These are phyloP conservation scores for Aspergillus phoenicis DNA, from an alignment of 2,329 filamentous ascomycete species.

Conservation along the genomic window DNA sequence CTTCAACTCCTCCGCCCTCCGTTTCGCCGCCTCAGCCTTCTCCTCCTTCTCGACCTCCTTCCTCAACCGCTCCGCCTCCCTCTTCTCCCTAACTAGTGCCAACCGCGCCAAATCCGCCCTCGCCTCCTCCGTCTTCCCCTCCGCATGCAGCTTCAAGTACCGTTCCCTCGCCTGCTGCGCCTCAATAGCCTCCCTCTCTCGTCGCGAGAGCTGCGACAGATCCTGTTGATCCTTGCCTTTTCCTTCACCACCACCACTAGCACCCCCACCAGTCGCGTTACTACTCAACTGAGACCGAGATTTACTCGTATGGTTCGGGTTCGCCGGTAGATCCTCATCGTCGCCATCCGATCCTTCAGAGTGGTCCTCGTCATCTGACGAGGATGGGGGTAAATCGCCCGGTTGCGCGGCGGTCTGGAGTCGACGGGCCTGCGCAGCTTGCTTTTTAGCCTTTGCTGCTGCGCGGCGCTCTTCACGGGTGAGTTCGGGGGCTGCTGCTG, in stretches of 20 bases:
- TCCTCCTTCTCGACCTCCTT: constrained; percentile 74
- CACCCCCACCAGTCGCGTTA: constrained; percentile 54
- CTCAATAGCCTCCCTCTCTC: constrained; percentile 77
- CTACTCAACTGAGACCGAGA: constrained; percentile 66
- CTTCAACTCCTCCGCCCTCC: constrained; percentile 43
- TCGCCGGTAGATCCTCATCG: constrained; percentile 63
- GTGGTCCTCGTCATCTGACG: constrained; percentile 50
- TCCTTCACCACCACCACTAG: too few relatives aligned
- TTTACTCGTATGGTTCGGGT: constrained; percentile 79
- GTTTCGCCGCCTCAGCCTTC: constrained; percentile 43
- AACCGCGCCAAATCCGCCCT: constrained; percentile 85
- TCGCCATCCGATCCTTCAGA: constrained; percentile 24
- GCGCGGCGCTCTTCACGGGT: constrained; percentile 87
- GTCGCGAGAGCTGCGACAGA: constrained; percentile 61
- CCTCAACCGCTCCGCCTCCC: constrained; percentile 78
- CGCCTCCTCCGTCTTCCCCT: constrained; percentile 96
- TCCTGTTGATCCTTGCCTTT: constrained; percentile 24
- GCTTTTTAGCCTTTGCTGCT: constrained; percentile 86
- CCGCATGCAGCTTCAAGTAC: constrained; percentile 88
- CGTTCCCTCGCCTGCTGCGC: constrained; percentile 85
- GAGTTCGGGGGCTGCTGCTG: constrained; percentile 52
- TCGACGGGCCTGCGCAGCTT: constrained; percentile 78
- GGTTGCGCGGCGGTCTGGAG: constrained; percentile 72
- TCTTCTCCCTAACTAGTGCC: constrained; percentile 78
- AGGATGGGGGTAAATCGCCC: constrained; percentile 80